phyloP scores from a whole-genome alignment of 352 stramenopile genomes.

The Phytophthora pini region DNA sequence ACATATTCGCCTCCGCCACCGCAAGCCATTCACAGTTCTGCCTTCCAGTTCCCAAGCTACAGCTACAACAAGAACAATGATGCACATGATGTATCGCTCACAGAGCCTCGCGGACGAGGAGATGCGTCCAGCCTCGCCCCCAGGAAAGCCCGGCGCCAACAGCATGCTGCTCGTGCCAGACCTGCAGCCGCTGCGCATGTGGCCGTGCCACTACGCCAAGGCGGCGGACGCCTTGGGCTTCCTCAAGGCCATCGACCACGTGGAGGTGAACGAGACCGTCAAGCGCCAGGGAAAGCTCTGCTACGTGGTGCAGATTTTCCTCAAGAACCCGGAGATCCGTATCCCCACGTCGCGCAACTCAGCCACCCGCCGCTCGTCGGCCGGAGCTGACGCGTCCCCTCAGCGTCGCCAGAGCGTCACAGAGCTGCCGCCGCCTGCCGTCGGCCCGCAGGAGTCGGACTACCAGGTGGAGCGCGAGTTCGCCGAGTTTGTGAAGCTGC shows the following conservation, averaged over 20 bases:
- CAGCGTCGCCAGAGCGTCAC: constrained; percentile 20
- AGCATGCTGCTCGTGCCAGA: constrained; percentile 37
- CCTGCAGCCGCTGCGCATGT: constrained; percentile 49
- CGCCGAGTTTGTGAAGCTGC: constrained; percentile 49
- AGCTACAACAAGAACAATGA: constrained; percentile 12
- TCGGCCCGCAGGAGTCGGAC: constrained; percentile 33
- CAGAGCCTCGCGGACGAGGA: constrained; percentile 15
- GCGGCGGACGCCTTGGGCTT: constrained; percentile 46
- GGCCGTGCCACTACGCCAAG: constrained; percentile 49
- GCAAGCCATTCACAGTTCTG: constrained; percentile 26
- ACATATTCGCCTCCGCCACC: neutral
- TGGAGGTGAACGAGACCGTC: constrained; percentile 43
- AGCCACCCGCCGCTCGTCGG: constrained; percentile 33
- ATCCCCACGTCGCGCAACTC: constrained; percentile 50
- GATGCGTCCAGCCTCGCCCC: constrained; percentile 19
- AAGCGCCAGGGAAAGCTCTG: constrained; percentile 40
- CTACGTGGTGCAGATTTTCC: constrained; percentile 51
- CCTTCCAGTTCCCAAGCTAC: neutral
- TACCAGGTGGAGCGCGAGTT: constrained; percentile 50
- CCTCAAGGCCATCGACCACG: constrained; percentile 47
- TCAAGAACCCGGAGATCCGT: constrained; percentile 50
- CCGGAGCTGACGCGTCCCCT: constrained; percentile 15
- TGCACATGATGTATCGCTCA: constrained; percentile 27
- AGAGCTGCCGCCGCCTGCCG: constrained; percentile 1
- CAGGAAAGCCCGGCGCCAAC: constrained; percentile 20